Evolutionary conservation across 2,329 filamentous ascomycete genomes (phyloP).

Genomic region (Metarhizium anisopliae): DNA sequence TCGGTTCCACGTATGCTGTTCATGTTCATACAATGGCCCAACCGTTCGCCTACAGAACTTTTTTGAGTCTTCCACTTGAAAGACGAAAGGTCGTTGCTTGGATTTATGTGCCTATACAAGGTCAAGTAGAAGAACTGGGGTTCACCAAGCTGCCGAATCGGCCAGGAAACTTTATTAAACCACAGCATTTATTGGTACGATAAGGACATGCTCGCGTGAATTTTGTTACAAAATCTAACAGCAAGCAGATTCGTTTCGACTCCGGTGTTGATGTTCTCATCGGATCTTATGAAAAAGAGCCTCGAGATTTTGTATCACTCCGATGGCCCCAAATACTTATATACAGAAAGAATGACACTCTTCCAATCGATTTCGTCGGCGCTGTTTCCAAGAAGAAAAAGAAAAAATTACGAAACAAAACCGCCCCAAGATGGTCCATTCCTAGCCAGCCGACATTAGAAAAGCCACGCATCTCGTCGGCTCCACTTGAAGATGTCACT

Average conservation of each 20-base stretch:
- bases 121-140: not conserved
- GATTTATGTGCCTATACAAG: slow-evolving; percentile 2
- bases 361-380: slow-evolving; percentile 3
- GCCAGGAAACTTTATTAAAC: not conserved
- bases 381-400: not conserved
- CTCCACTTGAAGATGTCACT: not conserved
- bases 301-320: not conserved
- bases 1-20: not conserved
- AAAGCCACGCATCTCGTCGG: not conserved
- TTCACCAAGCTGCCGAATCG: not conserved
- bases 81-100: slow-evolving; percentile 1
- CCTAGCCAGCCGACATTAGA: not conserved
- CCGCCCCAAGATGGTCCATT: not conserved
- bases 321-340: not conserved
- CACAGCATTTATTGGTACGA: slow-evolving; percentile 2
- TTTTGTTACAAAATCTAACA: not conserved
- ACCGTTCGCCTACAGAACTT: slow-evolving; percentile 1
- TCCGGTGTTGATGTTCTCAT: not conserved
- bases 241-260: not conserved
- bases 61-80: not conserved
- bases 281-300: not conserved
- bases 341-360: not conserved
- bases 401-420: not conserved
- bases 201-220: not conserved
- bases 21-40: slow-evolving; percentile 2